A percentile compares a stretch with the other conserved stretches of the same genome.
phyloP scores from a whole-genome alignment of 2,329 filamentous ascomycete species.

The Botrytis fabae region DNA sequence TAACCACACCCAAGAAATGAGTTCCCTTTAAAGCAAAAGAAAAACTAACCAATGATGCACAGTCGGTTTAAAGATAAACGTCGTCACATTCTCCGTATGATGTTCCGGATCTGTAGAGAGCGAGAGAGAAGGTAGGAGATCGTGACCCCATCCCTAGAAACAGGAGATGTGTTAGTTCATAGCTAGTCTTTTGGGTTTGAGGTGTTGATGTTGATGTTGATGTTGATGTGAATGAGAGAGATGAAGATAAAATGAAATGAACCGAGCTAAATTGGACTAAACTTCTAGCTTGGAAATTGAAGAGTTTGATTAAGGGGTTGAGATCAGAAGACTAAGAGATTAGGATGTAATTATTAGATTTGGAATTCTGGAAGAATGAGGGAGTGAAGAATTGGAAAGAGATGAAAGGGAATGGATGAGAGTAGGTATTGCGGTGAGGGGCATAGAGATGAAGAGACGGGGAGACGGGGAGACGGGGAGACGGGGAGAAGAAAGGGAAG shows the following conservation, averaged over 20 bases:
- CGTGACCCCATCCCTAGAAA: neutral
- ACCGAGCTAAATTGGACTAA: too few species aligned
- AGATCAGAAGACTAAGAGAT: too few species aligned
- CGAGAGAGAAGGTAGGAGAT: neutral
- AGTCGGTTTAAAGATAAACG: slow-evolving; percentile 2
- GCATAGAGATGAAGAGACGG: neutral
- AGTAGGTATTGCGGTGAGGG: too few species aligned
- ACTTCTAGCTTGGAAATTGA: neutral
- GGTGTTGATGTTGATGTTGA: neutral
- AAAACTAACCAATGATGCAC: slow-evolving; percentile 5
- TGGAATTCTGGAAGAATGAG: neutral
- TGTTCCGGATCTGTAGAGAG: neutral
- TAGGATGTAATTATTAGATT: too few species aligned
- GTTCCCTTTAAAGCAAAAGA: neutral
- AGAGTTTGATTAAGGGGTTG: neutral
- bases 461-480: too few species aligned
- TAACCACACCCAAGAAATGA: too few species aligned
- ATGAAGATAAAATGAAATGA: too few species aligned
- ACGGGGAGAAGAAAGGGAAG: neutral
- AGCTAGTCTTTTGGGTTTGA: neutral
- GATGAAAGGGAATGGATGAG: neutral
- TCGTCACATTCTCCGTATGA: neutral
- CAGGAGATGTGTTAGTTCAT: neutral
- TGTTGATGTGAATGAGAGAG: neutral
- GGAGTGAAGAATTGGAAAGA: too few species aligned